Conservation (phyloP, 148 eudicot species). For the Rhododendron griersonianum region DNA sequence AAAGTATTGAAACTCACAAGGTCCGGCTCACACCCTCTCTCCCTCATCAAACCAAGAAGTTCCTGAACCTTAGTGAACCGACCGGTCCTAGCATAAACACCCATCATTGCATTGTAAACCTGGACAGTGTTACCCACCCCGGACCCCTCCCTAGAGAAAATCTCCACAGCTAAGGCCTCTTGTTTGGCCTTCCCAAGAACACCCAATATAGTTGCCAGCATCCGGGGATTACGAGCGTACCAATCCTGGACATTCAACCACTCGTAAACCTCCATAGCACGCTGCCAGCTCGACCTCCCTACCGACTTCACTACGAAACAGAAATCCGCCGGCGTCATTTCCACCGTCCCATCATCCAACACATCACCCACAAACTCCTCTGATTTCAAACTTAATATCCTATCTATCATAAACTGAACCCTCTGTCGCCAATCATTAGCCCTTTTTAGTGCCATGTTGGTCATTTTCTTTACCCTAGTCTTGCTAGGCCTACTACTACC, state of each 20-base stretch:
- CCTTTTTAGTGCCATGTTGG: slow-evolving; percentile 74
- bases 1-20: slow-evolving; percentile 89
- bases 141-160: slow-evolving; percentile 61
- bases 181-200: slow-evolving; percentile 95
- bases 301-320: slow-evolving; percentile 89
- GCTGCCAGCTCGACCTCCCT: slow-evolving; percentile 80
- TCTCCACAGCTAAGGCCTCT: slow-evolving; percentile 76
- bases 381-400: slow-evolving; percentile 51
- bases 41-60: slow-evolving; percentile 67
- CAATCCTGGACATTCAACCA: slow-evolving; percentile 87
- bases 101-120: slow-evolving; percentile 99
- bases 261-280: slow-evolving; percentile 88
- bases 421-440: slow-evolving; percentile 88
- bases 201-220: slow-evolving; percentile 79
- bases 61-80: slow-evolving; percentile 75
- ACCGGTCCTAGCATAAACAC: slow-evolving; percentile 86
- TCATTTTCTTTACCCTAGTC: slow-evolving; percentile 76
- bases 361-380: slow-evolving; percentile 91
- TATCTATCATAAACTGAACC: slow-evolving; percentile 75
- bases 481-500: slow-evolving; percentile 44
- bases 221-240: slow-evolving; percentile 77
- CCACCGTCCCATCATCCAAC: slow-evolving; percentile 62
- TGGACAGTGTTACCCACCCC: slow-evolving; percentile 70
- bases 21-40: slow-evolving; percentile 83
- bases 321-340: slow-evolving; percentile 88